Evolutionary conservation across 2,329 filamentous ascomycete genomes (phyloP), one percentile per base, ranked within the genome.

Genomic region (Gliomastix tumulicola): DNA sequence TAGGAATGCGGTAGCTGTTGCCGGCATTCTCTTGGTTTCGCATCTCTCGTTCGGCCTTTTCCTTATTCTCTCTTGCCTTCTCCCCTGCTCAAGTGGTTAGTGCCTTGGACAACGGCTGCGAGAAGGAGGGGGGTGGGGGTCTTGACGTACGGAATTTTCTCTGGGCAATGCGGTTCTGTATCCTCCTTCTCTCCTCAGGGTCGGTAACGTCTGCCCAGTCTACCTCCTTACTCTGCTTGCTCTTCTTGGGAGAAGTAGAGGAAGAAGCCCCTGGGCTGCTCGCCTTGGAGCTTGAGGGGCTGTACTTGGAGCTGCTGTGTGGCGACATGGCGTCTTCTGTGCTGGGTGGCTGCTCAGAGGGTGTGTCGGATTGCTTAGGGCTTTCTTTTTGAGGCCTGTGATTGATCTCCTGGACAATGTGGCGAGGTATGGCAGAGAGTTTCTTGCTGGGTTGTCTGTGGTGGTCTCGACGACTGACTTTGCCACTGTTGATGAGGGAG

Each of bases 81-180:
- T 84, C 82, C 48, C 83, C 83, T 87, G 42, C 44, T 19, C 5
- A 6, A 16, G n/a, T 6, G 18, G 16, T 28, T 5, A 6, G n/a
- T n/a, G n/a, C n/a, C n/a, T n/a, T n/a, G n/a, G n/a, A n/a, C n/a
- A n/a, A 32, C n/a, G 25, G 10, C 5, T 28, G 3, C 7, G 6
- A 28, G n/a, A n/a, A 28, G 25, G n/a, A 28, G 6, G 25, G 6
- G n/a, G 25, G 25, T 9, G 8, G 25, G 5, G 25, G 25, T 7
- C n/a, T 2, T 28, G 10, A 49, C 80, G 51, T 70, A 88, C 84
- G 72, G 47, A 86, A 88, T 49, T 86, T 86, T 46, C 83, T 71
- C 50, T 88, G 84, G 3, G 83, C 83, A 42, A 87, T 74, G 37
- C 82, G 74, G 54, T 88, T 88, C 55, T 88, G 84, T 35, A 88